Percentiles rank a stretch among this genome's conserved stretches.
Evolutionary conservation across 495 filamentous ascomycete genomes (phyloP).

Genomic region (Zalerion maritima): DNA sequence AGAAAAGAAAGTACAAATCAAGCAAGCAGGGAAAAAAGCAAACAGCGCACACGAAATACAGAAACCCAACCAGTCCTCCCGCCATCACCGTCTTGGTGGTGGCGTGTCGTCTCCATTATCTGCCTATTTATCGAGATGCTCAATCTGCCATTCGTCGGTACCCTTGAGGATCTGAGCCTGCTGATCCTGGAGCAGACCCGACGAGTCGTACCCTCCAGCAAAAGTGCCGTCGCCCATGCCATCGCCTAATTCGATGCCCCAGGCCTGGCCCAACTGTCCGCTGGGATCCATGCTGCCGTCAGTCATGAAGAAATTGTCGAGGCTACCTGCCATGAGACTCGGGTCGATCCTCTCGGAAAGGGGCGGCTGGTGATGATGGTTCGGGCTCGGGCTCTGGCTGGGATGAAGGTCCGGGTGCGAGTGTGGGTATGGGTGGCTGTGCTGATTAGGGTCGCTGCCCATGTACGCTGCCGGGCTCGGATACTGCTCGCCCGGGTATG

Average conservation of each 20-base stretch:
- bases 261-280: too few relatives aligned
- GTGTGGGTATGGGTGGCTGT: constrained; percentile 7
- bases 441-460: constrained; percentile 7
- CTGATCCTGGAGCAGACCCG: too few relatives aligned
- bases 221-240: too few relatives aligned
- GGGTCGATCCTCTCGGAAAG: constrained; percentile 12
- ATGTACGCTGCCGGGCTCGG: too few relatives aligned
- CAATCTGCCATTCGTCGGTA: constrained; percentile 17
- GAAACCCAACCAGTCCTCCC: constrained; percentile 2
- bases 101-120: not conserved
- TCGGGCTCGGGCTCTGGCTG: constrained; percentile 2
- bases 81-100: not conserved
- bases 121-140: constrained; percentile 14
- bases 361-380: constrained; percentile 4
- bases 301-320: constrained; percentile 10
- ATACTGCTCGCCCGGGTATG: too few relatives aligned
- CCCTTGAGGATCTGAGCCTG: too few relatives aligned
- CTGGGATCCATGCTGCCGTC: constrained; percentile 9
- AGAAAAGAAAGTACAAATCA: constrained; percentile 7
- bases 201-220: too few relatives aligned
- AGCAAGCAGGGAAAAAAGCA: constrained; percentile 4
- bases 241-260: too few relatives aligned
- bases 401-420: constrained; percentile 3
- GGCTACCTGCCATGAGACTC: constrained; percentile 8
- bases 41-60: constrained; percentile 15